These are phyloP conservation scores for Axilococcus clingmanii DNA, from an alignment of 139 green algal species.

Conservation along the genomic window DNA sequence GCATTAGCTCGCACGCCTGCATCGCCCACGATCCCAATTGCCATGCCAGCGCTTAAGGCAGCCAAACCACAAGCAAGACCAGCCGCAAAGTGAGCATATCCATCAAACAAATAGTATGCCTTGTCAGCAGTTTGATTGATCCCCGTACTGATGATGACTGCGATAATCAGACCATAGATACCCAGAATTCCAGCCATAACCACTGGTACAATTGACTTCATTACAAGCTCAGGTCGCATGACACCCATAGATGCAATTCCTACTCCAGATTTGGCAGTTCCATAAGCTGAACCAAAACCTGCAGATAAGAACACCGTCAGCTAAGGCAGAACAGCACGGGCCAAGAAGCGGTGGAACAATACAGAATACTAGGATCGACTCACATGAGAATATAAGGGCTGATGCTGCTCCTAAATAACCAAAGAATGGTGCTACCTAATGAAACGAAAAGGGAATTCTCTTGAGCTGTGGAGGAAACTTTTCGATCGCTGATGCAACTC, in stretches of 20 bases:
- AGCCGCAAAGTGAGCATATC: conserved; percentile 93
- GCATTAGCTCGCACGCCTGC: conserved; percentile 96
- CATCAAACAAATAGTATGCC: conserved; percentile 95
- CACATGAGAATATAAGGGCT: conserved; percentile 95
- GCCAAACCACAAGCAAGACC: conserved; percentile 92
- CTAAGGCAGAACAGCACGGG: background rate
- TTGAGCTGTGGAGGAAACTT: background rate
- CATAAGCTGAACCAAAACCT: conserved; percentile 97
- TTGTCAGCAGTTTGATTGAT: conserved; percentile 68
- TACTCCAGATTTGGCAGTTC: conserved; percentile 96
- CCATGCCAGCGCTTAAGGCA: conserved; percentile 93
- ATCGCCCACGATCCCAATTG: conserved; percentile 98
- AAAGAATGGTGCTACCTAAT: conserved; percentile 78
- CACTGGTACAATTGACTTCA: conserved; percentile 99
- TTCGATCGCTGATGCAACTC: background rate
- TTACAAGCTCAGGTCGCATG: conserved; percentile 98
- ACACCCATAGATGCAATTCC: conserved; percentile 99
- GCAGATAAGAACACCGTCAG: conserved; percentile 4
- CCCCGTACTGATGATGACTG: conserved; percentile 95
- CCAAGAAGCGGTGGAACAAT: background rate
- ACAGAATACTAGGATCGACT: conserved; percentile 16
- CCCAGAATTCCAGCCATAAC: conserved; percentile 99
- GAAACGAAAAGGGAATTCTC: conserved; percentile 6
- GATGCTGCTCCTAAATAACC: conserved; percentile 93
- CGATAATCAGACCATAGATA: conserved; percentile 99